Evolutionary conservation across 768 basidiomycete genomes (phyloP).

Genomic region (Suillus brevipes): DNA sequence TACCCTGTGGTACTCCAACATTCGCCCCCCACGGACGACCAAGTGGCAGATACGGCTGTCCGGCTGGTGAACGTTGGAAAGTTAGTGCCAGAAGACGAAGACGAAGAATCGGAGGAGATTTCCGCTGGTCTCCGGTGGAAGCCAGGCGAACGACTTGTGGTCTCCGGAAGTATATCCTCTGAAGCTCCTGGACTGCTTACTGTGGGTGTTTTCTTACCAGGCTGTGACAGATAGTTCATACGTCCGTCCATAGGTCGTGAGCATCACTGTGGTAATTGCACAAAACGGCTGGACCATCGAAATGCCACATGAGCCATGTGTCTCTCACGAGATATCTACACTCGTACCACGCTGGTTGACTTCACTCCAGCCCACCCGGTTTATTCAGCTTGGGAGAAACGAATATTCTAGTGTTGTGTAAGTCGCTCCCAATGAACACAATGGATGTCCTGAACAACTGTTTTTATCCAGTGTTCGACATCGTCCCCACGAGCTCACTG

Average conservation of each 20-base stretch:
- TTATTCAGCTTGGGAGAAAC: constrained; percentile 51
- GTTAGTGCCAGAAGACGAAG: constrained; percentile 40
- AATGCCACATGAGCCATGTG: constrained; percentile 51
- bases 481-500: constrained; percentile 56
- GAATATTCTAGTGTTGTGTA: constrained; percentile 50
- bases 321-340: constrained; percentile 33
- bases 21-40: constrained; percentile 20
- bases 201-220: constrained; percentile 40
- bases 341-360: constrained; percentile 54
- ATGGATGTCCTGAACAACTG: constrained; percentile 3
- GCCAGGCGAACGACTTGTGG: constrained; percentile 50
- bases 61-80: constrained; percentile 43
- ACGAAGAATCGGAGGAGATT: constrained; percentile 21
- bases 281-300: constrained; percentile 70
- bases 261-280: constrained; percentile 51
- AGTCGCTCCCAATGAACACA: constrained; percentile 19
- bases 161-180: constrained; percentile 61
- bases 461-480: constrained; percentile 52
- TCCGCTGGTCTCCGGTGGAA: constrained; percentile 58
- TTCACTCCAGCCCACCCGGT: constrained; percentile 52
- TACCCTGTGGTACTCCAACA: constrained; percentile 56
- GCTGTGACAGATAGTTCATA: constrained; percentile 5
- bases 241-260: constrained; percentile 32
- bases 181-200: constrained; percentile 49
- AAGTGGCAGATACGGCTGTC: constrained; percentile 12